Percentiles rank a stretch among this genome's conserved stretches.
These are phyloP conservation scores for Collybia sordida DNA, from an alignment of 768 basidiomycete genomes.

Conservation along the genomic window DNA sequence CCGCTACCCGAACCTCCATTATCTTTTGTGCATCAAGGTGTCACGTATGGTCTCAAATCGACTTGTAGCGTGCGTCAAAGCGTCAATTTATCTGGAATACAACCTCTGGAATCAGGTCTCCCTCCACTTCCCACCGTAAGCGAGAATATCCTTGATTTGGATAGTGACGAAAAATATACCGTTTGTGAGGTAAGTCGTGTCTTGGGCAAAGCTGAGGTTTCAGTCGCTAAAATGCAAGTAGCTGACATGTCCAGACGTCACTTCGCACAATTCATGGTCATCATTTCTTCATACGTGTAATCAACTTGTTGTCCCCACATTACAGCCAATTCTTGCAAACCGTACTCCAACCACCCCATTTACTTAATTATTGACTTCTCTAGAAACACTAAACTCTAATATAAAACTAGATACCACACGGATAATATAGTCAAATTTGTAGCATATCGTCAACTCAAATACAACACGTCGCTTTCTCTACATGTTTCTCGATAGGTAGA, in stretches of 20 bases:
- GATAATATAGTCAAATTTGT: no score
- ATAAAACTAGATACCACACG: no score
- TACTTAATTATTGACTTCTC: no score
- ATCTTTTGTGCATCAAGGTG: slow-evolving; percentile 31
- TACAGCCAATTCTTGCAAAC: no score
- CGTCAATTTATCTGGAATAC: slow-evolving; percentile 15
- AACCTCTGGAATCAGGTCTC: background rate
- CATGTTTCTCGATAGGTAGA: no score
- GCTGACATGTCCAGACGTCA: slow-evolving; percentile 43
- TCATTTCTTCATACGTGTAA: slow-evolving; percentile 31
- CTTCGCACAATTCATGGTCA: slow-evolving; percentile 43
- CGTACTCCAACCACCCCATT: no score
- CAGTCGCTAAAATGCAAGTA: slow-evolving; percentile 17
- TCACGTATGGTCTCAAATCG: slow-evolving; percentile 45
- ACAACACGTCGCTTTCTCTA: no score
- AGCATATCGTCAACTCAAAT: no score
- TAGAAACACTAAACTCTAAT: no score
- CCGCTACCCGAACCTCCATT: slow-evolving; percentile 50
- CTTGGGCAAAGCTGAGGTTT: no score
- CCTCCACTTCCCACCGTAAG: slow-evolving; percentile 22
- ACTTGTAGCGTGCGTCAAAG: slow-evolving; percentile 49
- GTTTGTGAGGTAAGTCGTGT: slow-evolving; percentile 49
- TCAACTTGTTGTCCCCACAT: slow-evolving; percentile 29
- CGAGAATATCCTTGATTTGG: slow-evolving; percentile 56
- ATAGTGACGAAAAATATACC: slow-evolving; percentile 48